Conservation (phyloP, 1,139 yeast species). For the Diutina rugosa region DNA sequence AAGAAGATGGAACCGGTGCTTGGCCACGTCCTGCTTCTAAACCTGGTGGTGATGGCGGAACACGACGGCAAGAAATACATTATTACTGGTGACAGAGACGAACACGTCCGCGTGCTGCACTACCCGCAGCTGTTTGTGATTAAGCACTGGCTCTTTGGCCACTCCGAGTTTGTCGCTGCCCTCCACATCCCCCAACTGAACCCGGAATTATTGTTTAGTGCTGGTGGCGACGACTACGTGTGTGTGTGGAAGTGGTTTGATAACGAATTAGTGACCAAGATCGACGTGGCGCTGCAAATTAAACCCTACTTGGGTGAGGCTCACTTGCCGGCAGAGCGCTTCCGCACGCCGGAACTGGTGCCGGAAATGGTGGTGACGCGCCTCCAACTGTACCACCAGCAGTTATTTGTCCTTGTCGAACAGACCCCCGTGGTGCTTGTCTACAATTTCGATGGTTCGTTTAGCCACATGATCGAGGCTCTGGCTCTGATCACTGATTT, state of each 20-base stretch:
- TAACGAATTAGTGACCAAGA: slow-evolving; percentile 31
- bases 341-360: slow-evolving; percentile 39
- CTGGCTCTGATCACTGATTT: slow-evolving; percentile 9
- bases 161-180: slow-evolving; percentile 65
- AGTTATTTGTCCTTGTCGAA: slow-evolving; percentile 36
- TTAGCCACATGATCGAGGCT: slow-evolving; percentile 16
- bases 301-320: slow-evolving; percentile 37
- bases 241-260: slow-evolving; percentile 68
- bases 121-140: slow-evolving; percentile 72
- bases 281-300: slow-evolving; percentile 37
- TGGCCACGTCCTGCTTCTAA: slow-evolving; percentile 96
- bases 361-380: slow-evolving; percentile 44
- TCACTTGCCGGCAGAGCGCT: slow-evolving; percentile 58
- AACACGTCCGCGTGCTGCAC: slow-evolving; percentile 80
- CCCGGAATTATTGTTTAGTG: slow-evolving; percentile 45
- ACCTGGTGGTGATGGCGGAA: slow-evolving; percentile 44
- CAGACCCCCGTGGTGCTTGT: slow-evolving; percentile 41
- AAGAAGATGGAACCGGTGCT: slow-evolving; percentile 48
- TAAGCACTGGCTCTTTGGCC: slow-evolving; percentile 80
- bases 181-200: slow-evolving; percentile 41
- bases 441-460: slow-evolving; percentile 14
- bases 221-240: slow-evolving; percentile 82
- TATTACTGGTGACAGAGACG: slow-evolving; percentile 88
- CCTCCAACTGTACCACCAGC: slow-evolving; percentile 18
- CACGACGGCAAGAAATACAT: slow-evolving; percentile 38